Evolutionary conservation across 148 eudicot species (phyloP).

Genomic region (Bassia scoparia): DNA sequence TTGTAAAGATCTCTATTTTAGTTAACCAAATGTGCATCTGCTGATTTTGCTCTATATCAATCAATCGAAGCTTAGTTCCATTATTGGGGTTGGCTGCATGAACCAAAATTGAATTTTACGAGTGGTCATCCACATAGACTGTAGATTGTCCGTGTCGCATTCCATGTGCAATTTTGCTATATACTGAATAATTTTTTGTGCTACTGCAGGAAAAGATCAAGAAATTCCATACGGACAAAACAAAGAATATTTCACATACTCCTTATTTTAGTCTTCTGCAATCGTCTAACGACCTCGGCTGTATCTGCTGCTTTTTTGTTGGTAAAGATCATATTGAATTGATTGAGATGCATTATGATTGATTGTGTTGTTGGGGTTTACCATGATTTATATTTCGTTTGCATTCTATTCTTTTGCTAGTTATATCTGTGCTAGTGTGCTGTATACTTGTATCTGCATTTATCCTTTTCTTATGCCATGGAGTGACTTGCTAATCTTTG

Average conservation of each 20-base stretch:
- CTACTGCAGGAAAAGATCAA: conserved; percentile 86
- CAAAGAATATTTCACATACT: conserved; percentile 73
- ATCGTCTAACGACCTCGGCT: conserved; percentile 84
- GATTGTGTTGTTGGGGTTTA: neutral
- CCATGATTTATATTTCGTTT: neutral
- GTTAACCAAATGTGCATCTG: too few species aligned
- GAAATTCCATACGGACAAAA: conserved; percentile 86
- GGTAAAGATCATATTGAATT: conserved; percentile 39
- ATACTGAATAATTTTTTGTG: conserved; percentile 13
- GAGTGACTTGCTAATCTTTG: conserved; percentile 10
- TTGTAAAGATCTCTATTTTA: too few species aligned
- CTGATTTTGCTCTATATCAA: too few species aligned
- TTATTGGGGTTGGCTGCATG: too few species aligned
- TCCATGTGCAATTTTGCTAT: neutral
- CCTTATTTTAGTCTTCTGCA: conserved; percentile 92
- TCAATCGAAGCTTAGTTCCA: too few species aligned
- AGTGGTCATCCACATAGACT: neutral
- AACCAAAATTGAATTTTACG: too few species aligned
- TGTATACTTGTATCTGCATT: neutral
- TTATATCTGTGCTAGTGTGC: neutral
- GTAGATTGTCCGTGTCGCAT: too few species aligned
- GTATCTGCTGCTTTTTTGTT: conserved; percentile 71
- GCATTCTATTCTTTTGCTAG: neutral
- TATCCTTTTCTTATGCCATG: neutral
- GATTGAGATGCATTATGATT: neutral